A percentile compares a stretch with the other conserved stretches of the same genome.
phyloP scores from a whole-genome alignment of 148 eudicot genomes.

The Rhododendron vialii region DNA sequence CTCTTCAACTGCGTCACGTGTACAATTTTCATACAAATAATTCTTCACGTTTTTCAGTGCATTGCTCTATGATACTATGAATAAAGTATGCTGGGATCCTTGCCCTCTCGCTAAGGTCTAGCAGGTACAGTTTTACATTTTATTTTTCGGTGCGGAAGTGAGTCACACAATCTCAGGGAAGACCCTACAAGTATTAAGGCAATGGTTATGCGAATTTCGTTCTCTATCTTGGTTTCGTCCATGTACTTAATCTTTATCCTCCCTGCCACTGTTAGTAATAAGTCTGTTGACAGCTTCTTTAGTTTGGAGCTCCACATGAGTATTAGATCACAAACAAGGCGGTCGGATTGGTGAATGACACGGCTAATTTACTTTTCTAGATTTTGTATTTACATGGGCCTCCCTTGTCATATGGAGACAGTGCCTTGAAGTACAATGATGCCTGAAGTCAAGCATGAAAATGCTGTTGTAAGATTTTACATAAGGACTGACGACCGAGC shows the following conservation, averaged over 20 bases:
- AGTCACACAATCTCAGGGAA: background rate
- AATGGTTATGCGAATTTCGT: background rate
- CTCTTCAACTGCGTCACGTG: background rate
- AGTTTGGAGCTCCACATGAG: background rate
- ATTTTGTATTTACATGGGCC: background rate
- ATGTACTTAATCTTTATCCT: background rate
- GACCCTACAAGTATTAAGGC: background rate
- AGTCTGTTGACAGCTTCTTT: background rate
- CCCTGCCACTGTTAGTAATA: background rate
- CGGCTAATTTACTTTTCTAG: background rate
- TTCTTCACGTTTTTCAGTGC: background rate
- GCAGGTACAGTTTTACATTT: background rate
- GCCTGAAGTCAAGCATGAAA: background rate
- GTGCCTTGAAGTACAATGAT: background rate
- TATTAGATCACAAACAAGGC: background rate
- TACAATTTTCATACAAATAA: background rate
- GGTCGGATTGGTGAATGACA: background rate
- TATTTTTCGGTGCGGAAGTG: background rate
- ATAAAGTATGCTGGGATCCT: background rate
- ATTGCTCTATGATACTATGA: background rate
- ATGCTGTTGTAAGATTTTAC: background rate
- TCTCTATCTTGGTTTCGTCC: background rate
- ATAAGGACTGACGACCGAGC: background rate
- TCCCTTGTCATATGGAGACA: background rate
- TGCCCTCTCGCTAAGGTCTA: background rate